Evolutionary conservation across 495 filamentous ascomycete genomes (phyloP).

Genomic region (Aspergillus incahuasiensis): DNA sequence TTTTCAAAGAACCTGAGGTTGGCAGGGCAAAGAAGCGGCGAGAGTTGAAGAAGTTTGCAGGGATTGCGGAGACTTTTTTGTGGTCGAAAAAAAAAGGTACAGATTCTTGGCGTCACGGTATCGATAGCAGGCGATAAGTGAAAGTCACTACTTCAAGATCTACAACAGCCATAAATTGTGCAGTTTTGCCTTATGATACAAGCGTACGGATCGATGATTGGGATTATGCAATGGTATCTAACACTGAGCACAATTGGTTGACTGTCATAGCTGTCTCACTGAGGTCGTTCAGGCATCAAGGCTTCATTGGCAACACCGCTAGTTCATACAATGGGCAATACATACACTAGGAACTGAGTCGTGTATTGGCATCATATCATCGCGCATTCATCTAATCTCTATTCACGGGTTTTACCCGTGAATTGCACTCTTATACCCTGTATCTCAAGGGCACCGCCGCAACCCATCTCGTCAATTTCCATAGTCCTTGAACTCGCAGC

Average conservation of each 20-base stretch:
- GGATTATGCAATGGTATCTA: no score
- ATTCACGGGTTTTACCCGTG: not conserved
- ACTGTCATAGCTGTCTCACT: not conserved
- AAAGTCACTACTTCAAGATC: not conserved
- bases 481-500: not conserved
- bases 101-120: conserved; percentile 30
- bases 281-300: conserved; percentile 2
- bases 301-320: conserved; percentile 1
- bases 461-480: not conserved
- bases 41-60: conserved; percentile 20
- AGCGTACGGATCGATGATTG: no score
- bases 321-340: conserved; percentile 1
- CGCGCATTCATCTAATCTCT: not conserved
- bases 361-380: not conserved
- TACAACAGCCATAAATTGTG: not conserved
- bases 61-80: conserved; percentile 29
- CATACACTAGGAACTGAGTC: not conserved
- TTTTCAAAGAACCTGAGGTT: conserved; percentile 7
- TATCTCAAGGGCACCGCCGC: not conserved
- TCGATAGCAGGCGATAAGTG: conserved; percentile 17
- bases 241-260: not conserved
- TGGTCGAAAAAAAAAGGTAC: conserved; percentile 34
- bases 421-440: not conserved
- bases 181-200: no score
- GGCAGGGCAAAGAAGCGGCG: conserved; percentile 25